phyloP scores from a whole-genome alignment of 2,329 filamentous ascomycete species.

The Coniochaeta sp. region DNA sequence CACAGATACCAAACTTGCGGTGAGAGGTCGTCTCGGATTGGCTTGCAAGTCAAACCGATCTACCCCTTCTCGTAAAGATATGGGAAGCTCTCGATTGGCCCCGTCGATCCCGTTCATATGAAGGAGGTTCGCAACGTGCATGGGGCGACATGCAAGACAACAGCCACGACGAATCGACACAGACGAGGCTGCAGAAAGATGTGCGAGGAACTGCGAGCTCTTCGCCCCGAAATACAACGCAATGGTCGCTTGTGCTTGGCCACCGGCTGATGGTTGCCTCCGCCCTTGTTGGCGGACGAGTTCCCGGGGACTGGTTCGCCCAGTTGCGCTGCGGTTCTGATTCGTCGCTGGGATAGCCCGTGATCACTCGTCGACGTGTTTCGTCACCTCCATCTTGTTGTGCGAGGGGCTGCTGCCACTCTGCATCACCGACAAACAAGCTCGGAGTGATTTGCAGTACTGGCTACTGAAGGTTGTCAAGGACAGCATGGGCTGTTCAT shows the following conservation, averaged over 20 bases:
- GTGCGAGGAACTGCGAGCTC: neutral
- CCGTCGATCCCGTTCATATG: neutral
- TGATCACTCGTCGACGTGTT: neutral
- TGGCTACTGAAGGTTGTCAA: neutral
- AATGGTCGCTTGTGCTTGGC: too few relatives aligned
- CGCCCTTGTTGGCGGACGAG: neutral
- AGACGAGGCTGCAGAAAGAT: constrained; percentile 1
- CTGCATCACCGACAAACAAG: neutral
- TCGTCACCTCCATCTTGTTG: neutral
- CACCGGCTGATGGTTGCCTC: neutral
- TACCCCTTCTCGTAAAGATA: neutral
- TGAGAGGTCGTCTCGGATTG: neutral
- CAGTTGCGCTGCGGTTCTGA: neutral
- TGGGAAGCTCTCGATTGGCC: neutral
- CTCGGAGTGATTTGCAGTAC: too few relatives aligned
- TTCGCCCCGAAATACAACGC: too few relatives aligned
- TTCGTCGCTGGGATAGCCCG: neutral
- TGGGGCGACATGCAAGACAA: neutral
- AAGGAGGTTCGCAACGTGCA: neutral
- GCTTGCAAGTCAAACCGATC: neutral
- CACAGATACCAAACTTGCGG: neutral
- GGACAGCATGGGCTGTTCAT: too few relatives aligned
- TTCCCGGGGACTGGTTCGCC: neutral
- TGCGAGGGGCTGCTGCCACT: neutral
- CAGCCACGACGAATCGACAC: neutral